These are phyloP conservation scores for Candida xyloterini DNA, from an alignment of 805 yeast genomes.

Conservation along the genomic window DNA sequence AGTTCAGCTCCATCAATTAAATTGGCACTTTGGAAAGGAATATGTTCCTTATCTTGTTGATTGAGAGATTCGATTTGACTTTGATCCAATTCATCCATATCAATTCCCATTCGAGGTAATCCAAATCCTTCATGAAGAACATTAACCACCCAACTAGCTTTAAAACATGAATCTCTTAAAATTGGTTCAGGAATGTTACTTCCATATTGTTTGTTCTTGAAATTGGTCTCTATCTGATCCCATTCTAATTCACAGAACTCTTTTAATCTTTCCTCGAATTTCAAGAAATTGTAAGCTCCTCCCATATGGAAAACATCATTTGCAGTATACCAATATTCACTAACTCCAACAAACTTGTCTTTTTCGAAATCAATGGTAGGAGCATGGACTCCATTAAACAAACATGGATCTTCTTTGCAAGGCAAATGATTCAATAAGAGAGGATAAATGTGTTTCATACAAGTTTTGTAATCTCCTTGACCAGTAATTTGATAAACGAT, in stretches of 20 bases:
- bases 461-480: slow-evolving; percentile 72
- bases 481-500: slow-evolving; percentile 58
- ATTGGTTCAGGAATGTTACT: slow-evolving; percentile 53
- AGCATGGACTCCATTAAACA: slow-evolving; percentile 93
- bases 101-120: slow-evolving; percentile 68
- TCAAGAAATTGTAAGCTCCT: slow-evolving; percentile 78
- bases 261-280: slow-evolving; percentile 63
- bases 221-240: slow-evolving; percentile 48
- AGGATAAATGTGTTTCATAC: slow-evolving; percentile 72
- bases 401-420: slow-evolving; percentile 83
- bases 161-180: slow-evolving; percentile 80
- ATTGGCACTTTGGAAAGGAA: slow-evolving; percentile 80
- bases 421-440: slow-evolving; percentile 74
- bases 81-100: slow-evolving; percentile 32
- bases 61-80: slow-evolving; percentile 27
- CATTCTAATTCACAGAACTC: slow-evolving; percentile 78
- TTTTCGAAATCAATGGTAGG: slow-evolving; percentile 77
- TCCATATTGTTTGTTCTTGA: slow-evolving; percentile 52
- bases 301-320: slow-evolving; percentile 86
- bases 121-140: slow-evolving; percentile 90
- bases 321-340: slow-evolving; percentile 97
- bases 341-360: slow-evolving; percentile 87
- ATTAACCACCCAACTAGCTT: slow-evolving; percentile 91
- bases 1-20: slow-evolving; percentile 79
- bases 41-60: slow-evolving; percentile 31